Evolutionary conservation across 768 basidiomycete genomes (phyloP), one percentile per base, ranked within the genome.

Genomic region (Amanita inopinata): DNA sequence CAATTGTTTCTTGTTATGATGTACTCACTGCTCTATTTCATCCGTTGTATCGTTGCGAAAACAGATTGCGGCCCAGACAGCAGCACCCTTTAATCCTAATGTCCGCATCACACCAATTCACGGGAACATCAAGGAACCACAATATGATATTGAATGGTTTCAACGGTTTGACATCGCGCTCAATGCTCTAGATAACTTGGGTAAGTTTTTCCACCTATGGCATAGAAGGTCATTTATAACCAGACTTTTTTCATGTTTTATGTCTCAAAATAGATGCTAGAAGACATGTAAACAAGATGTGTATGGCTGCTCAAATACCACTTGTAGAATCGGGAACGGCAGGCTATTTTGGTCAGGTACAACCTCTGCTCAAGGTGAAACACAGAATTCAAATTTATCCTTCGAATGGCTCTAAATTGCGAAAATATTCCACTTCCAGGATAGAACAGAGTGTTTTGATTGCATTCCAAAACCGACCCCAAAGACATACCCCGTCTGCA

Each of bases 271-370:
- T 47, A 92, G 93, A 96, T 59, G 93, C 94, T 5, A 78, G 92
- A 35, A 67, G 90, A 56, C 94, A 98, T 56, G 92, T 98, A 37
- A 98, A 98, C 66, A 85, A 83, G 56, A 92, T 99, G 82, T 98
- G 96, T 59, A 85, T 96, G 71, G 91, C 94, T 1, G 88, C 86
- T 3, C 70, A 74, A 40, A 76, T 94, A 0, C 93, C 93, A 0
- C 70, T 97, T 5, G 89, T 99, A 15, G 96, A 99, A 56, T 92
- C 88, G 6, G 96, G 96, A 2, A 98, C 96, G 2, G 90, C 91
- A 3, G 96, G 96, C 0, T 99, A 97, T 57, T 71, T 96, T 4
- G 96, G 96, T 9, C 96, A 99, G 56, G 94, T 97, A 0, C 93
- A 96, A 48, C 94, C 96, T 15, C 68, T 98, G 33, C 62, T 90